Evolutionary conservation across 495 filamentous ascomycete genomes (phyloP).

Genomic region (Pyrenula massariospora): DNA sequence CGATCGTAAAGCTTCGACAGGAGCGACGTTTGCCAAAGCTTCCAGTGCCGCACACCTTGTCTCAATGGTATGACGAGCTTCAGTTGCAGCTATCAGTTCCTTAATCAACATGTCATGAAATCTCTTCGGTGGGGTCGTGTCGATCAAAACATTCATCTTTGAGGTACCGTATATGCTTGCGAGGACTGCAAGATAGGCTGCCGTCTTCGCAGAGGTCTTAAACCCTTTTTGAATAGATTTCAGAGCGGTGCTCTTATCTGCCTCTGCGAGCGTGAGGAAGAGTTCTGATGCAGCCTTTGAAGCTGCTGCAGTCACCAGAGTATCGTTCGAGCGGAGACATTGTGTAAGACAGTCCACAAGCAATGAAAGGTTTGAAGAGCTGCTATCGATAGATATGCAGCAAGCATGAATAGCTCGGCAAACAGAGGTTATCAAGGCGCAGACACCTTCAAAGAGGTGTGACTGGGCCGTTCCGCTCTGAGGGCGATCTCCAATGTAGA

Average conservation of each 20-base stretch:
- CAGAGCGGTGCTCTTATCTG: not conserved
- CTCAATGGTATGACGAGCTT: not conserved
- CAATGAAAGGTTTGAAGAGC: not conserved
- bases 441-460: not conserved
- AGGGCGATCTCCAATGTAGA: not conserved
- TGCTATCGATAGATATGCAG: not conserved
- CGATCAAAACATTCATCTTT: not conserved
- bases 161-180: not conserved
- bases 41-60: not conserved
- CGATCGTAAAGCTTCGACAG: too few relatives aligned
- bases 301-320: not conserved
- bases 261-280: not conserved
- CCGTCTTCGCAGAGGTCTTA: not conserved
- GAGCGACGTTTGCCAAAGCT: not conserved
- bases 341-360: not conserved
- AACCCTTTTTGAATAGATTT: not conserved
- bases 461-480: not conserved
- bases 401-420: not conserved
- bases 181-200: not conserved
- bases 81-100: not conserved
- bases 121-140: not conserved
- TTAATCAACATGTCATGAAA: not conserved
- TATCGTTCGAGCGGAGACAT: not conserved
- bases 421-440: not conserved
- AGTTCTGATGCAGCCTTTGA: not conserved